phyloP scores from a whole-genome alignment of 257 asterid species.

The Gynochthodes officinalis region DNA sequence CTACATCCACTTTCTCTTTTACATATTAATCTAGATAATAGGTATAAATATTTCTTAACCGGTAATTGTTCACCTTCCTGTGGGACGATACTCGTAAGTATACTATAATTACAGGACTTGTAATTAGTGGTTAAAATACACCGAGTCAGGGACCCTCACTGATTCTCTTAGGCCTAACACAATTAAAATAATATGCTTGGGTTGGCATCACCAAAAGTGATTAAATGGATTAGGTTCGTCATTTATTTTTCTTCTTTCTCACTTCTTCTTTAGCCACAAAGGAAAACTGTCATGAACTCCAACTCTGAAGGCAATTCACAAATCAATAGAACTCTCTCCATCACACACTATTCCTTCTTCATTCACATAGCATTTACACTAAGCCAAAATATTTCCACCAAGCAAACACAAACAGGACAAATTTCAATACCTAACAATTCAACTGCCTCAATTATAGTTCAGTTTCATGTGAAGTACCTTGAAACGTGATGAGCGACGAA shows the following conservation, averaged over 20 bases:
- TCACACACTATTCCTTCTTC: background rate
- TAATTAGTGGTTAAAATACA: too few species aligned
- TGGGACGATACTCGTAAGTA: too few species aligned
- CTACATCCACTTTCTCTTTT: too few species aligned
- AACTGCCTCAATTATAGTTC: background rate
- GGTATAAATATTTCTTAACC: too few species aligned
- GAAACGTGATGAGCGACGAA: constrained; percentile 67
- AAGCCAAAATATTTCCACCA: background rate
- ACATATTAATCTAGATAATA: too few species aligned
- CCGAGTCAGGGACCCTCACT: too few species aligned
- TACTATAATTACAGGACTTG: too few species aligned
- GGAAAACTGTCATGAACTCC: background rate
- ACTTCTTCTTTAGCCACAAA: background rate
- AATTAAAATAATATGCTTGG: background rate
- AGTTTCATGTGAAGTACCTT: constrained; percentile 38
- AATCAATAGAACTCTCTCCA: background rate
- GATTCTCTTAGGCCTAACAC: background rate
- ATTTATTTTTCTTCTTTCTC: background rate
- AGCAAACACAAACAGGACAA: too few species aligned
- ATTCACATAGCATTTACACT: background rate
- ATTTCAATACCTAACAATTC: background rate
- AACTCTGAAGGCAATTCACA: background rate
- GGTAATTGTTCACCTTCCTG: too few species aligned
- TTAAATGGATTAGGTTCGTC: background rate
- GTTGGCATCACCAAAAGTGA: background rate